Evolutionary conservation across 257 asterid genomes (phyloP).

Genomic region (Solanum pimpinellifolium): DNA sequence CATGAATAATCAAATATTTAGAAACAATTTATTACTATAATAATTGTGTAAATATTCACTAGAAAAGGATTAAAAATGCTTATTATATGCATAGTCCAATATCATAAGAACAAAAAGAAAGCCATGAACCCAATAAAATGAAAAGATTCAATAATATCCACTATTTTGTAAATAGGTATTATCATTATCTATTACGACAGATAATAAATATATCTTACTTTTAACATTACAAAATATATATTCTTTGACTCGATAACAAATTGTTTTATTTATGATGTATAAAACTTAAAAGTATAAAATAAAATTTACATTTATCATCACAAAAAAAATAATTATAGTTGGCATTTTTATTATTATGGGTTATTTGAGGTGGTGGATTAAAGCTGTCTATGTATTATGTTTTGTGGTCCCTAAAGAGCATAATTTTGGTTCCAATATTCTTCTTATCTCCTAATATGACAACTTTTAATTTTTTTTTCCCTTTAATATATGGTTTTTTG

Average conservation of each 20-base stretch:
- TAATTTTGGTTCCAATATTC: constrained; percentile 15
- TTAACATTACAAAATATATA: too few species aligned
- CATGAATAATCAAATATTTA: neutral
- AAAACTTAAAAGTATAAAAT: neutral
- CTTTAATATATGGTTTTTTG: neutral
- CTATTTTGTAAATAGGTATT: neutral
- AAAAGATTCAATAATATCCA: neutral
- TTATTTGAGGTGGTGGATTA: constrained; percentile 9
- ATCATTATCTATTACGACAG: fast-evolving
- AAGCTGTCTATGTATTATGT: constrained; percentile 13
- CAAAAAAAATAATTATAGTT: neutral
- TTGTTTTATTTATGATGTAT: neutral
- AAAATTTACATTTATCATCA: neutral
- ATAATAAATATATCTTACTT: neutral
- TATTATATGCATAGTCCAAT: neutral
- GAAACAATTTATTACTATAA: neutral
- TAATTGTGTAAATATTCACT: neutral
- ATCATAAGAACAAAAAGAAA: neutral
- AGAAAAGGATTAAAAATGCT: neutral
- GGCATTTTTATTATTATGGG: neutral
- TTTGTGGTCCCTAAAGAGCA: constrained; percentile 16
- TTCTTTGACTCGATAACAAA: neutral
- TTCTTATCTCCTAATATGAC: neutral
- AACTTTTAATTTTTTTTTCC: neutral
- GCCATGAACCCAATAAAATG: neutral